Base-by-base conservation (phyloP, 495 filamentous ascomycete species). In the Hypoxylon subgilvum region DNA sequence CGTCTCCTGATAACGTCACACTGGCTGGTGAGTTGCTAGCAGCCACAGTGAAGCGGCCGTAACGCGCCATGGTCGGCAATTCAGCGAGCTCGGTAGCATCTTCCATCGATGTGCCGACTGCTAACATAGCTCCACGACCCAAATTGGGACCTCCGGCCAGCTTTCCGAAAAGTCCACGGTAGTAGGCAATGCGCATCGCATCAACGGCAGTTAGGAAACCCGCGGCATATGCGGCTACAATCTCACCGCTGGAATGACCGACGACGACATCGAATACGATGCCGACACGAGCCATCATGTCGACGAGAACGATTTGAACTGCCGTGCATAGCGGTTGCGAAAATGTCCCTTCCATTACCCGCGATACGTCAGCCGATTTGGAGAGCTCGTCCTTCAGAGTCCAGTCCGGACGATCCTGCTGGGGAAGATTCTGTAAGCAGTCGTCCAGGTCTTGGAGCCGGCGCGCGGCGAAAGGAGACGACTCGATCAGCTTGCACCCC, bases 221-320 rank as follows among this genome's bases (percentile, higher is more conserved):
- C 1, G 72, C 68, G 3, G 72, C 72, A 32, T 77, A 78, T 0
- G 78, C 76, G 0, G 75, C 77, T 0, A 38, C 77, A 52, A 86
- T 85, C 58, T 87, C 84, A 18, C 84, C 84, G 25, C 74, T 79
- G 1, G 81, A 84, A 53, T 87, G 83, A 18, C 84, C 84, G 1
- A 84, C 72, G 0, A 85, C 78, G 6, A 75, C 74, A 0, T 56
- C 32, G 2, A 78, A 74, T 1, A 27, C 25, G 14, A 86, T 62
- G 2, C 75, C 78, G 0, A 40, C 63, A 0, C 35, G 23, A 0
- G 23, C 23, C 23, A 86, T 61, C 1, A 85, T 48, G 7, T 80
- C 71, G 0, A 82, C 76, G 6, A 86, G 50, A 0, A 74, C 36
- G n/a, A 82, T 61, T 45, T 82, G 76, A 1, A 82, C 35, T 0